These are phyloP conservation scores for Hypoxylon intermedium DNA, from an alignment of 495 filamentous ascomycete species.

Conservation along the genomic window DNA sequence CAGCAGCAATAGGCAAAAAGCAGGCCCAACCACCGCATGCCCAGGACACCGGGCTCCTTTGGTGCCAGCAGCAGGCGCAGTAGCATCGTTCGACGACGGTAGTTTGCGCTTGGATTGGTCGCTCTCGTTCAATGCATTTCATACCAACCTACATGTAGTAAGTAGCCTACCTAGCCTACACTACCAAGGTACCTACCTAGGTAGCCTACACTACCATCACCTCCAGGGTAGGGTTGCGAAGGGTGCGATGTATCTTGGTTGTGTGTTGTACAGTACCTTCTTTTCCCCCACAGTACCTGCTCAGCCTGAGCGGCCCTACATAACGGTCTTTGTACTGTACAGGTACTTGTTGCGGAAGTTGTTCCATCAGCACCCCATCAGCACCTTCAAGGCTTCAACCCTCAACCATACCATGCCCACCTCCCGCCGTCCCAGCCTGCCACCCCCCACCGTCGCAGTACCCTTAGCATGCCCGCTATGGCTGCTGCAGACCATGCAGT, in stretches of 20 bases:
- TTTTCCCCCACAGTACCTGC: conserved; percentile 18
- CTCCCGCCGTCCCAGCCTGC: conserved; percentile 7
- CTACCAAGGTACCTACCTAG: background rate
- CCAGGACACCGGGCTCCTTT: conserved; percentile 35
- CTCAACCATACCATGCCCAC: background rate
- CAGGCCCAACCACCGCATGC: conserved; percentile 17
- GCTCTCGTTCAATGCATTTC: conserved; percentile 7
- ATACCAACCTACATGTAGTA: background rate
- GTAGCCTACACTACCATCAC: background rate
- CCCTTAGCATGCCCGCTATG: conserved; percentile 2
- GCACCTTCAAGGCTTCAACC: too few species aligned
- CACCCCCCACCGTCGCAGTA: conserved; percentile 13
- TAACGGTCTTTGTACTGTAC: conserved; percentile 27
- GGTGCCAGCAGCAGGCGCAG: conserved; percentile 1
- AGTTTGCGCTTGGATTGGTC: conserved; percentile 18
- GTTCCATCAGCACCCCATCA: conserved; percentile 17
- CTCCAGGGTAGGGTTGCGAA: background rate
- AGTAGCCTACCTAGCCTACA: conserved; percentile 13
- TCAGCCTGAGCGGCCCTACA: background rate
- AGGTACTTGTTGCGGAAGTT: conserved; percentile 18
- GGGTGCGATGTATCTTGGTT: background rate
- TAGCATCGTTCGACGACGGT: conserved; percentile 22
- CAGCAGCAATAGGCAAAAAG: conserved; percentile 21
- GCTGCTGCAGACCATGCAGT: background rate
- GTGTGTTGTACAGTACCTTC: background rate